Base-by-base conservation (phyloP, 805 yeast species). In the Candida chauliodis region DNA sequence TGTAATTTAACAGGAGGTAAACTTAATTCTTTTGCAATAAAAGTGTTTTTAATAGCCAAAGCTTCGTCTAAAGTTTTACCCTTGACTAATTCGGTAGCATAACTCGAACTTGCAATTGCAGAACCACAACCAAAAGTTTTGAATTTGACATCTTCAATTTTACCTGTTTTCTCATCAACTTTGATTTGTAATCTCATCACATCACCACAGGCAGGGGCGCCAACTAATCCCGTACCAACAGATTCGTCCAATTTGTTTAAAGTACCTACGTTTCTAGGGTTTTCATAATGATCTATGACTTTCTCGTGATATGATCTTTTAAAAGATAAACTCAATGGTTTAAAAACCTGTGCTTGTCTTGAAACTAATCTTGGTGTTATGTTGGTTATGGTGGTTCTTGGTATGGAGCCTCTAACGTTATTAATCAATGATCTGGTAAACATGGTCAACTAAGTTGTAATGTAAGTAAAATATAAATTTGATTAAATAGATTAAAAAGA, bases 191-290 rank as follows among this genome's bases (percentile, higher is more conserved):
- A 75, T 67, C 95, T 84, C 96, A 93, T 93, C 31, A 93, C 99
- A 69, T 93, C 99, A 40, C 99, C 99, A 69, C 99, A 93, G 0
- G 99, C 99, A 39, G 99, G 98, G 0, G 99, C 98, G 41, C 99
- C 99, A 11, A 93, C 99, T 31, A 93, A 74, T 1, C 99, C 99
- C 1, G 98, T 93, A 30, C 99, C 99, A 9, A 93, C 97, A 49
- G 80, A 77, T 13, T 66, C 55, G 42, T 78, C 75, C 38, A 71
- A 73, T 64, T 90, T 89, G 65, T 90, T 88, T 62, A 93, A 67
- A 5, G 96, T 77, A 13, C 99, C 99, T 19, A 93, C 98, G 58
- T 93, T 93, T 63, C 99, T 78, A 44, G 99, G 99, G 68, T 91
- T 90, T 55, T 86, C 81, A 65, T 93, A 93, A 60, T 93, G 99